Conservation (phyloP, 768 basidiomycete species). For the Xerocomellus amylosporus region DNA sequence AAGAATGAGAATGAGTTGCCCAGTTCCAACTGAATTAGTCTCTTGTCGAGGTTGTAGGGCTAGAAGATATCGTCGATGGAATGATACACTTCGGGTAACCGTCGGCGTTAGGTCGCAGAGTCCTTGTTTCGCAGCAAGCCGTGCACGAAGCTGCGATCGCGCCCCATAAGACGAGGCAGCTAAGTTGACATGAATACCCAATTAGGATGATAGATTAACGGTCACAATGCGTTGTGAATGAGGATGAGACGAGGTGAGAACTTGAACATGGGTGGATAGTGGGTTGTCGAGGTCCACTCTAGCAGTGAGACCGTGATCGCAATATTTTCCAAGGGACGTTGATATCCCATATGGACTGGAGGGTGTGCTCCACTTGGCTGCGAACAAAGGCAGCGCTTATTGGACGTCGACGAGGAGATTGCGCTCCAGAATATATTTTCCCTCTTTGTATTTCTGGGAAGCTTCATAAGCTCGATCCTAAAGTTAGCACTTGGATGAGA, state of each 20-base stretch:
- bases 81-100: conserved; percentile 21
- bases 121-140: conserved; percentile 12
- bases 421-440: conserved; percentile 96
- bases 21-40: conserved; percentile 21
- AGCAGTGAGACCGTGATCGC: conserved; percentile 13
- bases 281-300: conserved; percentile 15
- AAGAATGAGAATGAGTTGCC: conserved; percentile 2
- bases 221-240: conserved; percentile 19
- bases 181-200: conserved; percentile 19
- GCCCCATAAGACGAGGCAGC: conserved; percentile 9
- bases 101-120: conserved; percentile 6
- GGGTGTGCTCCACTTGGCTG: conserved; percentile 5
- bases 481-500: conserved; percentile 5
- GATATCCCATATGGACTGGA: conserved; percentile 9
- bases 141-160: background rate
- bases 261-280: conserved; percentile 10
- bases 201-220: conserved; percentile 24
- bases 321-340: conserved; percentile 9
- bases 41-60: conserved; percentile 9
- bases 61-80: conserved; percentile 12
- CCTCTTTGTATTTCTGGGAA: conserved; percentile 97
- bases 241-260: conserved; percentile 15
- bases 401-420: conserved; percentile 86
- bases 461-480: conserved; percentile 91
- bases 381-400: conserved; percentile 36